phyloP scores from a whole-genome alignment of 208 protist genomes.

The Leishmania turanica region DNA sequence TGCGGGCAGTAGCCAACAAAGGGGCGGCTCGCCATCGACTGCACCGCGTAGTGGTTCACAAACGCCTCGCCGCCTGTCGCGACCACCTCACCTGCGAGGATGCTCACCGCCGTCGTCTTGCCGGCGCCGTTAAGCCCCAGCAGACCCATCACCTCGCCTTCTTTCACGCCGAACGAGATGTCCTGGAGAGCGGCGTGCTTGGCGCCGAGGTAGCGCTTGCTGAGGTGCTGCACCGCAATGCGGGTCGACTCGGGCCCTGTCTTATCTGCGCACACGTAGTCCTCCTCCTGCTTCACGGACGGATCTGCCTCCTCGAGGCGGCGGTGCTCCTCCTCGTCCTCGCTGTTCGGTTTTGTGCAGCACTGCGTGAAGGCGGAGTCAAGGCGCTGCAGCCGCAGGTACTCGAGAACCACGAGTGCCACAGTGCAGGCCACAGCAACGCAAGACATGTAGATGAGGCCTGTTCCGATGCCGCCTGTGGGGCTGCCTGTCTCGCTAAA shows the following conservation, averaged over 20 bases:
- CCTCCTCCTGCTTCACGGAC: conserved; percentile 50
- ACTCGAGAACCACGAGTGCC: conserved; percentile 63
- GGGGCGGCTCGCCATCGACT: conserved; percentile 33
- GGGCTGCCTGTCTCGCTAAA: conserved; percentile 25
- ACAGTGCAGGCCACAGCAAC: conserved; percentile 56
- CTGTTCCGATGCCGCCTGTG: conserved; percentile 67
- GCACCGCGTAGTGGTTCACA: conserved; percentile 62
- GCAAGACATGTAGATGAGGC: conserved; percentile 76
- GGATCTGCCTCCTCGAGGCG: conserved; percentile 23
- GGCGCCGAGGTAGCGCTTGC: conserved; percentile 51
- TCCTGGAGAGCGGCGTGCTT: conserved; percentile 54
- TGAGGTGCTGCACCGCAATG: conserved; percentile 73
- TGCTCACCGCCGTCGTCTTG: conserved; percentile 89
- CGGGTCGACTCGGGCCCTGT: conserved; percentile 46
- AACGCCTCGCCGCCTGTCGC: conserved; percentile 70
- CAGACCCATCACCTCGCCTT: conserved; percentile 83
- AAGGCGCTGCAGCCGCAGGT: conserved; percentile 43
- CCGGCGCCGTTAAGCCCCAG: conserved; percentile 93
- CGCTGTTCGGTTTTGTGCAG: conserved; percentile 24
- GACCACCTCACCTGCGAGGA: conserved; percentile 79
- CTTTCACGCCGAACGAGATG: conserved; percentile 71
- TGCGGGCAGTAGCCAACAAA: conserved; percentile 96
- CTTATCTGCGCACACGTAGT: conserved; percentile 39
- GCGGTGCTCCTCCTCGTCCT: conserved; percentile 24
- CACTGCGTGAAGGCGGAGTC: conserved; percentile 15